Percentiles rank a stretch among this genome's conserved stretches.
phyloP scores from a whole-genome alignment of 1,139 yeast genomes.

The Geotrichum bryndzae region DNA sequence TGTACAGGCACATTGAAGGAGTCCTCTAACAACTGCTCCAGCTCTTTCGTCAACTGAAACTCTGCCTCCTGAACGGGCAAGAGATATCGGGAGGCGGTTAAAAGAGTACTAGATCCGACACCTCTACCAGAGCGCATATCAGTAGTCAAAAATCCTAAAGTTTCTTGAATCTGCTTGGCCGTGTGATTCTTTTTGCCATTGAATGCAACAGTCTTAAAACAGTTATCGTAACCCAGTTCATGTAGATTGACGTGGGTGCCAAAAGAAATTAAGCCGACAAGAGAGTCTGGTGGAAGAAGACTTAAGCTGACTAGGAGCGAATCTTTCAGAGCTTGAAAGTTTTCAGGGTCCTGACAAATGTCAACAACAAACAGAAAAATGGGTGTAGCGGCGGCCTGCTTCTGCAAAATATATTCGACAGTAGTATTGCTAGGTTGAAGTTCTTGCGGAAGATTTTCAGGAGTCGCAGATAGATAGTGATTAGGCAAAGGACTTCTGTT shows the following conservation, averaged over 20 bases:
- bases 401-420: constrained; percentile 54
- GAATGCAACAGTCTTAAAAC: constrained; percentile 40
- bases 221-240: constrained; percentile 43
- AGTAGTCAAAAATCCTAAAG: constrained; percentile 48
- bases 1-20: constrained; percentile 46
- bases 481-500: constrained; percentile 49
- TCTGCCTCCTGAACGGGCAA: constrained; percentile 44
- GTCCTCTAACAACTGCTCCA: constrained; percentile 51
- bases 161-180: constrained; percentile 45
- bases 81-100: constrained; percentile 29
- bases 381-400: constrained; percentile 37
- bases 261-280: constrained; percentile 47
- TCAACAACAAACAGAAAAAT: constrained; percentile 64
- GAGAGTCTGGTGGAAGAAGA: constrained; percentile 51
- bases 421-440: constrained; percentile 44
- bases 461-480: constrained; percentile 23
- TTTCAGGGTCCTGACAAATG: constrained; percentile 49
- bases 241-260: constrained; percentile 64
- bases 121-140: constrained; percentile 32
- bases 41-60: constrained; percentile 47
- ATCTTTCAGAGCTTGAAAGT: constrained; percentile 52
- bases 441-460: constrained; percentile 30
- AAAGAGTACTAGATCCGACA: constrained; percentile 11
- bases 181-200: constrained; percentile 58
- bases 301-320: constrained; percentile 48